Conservation (phyloP, 169 alveolate species). For the Eimeria zaria region DNA sequence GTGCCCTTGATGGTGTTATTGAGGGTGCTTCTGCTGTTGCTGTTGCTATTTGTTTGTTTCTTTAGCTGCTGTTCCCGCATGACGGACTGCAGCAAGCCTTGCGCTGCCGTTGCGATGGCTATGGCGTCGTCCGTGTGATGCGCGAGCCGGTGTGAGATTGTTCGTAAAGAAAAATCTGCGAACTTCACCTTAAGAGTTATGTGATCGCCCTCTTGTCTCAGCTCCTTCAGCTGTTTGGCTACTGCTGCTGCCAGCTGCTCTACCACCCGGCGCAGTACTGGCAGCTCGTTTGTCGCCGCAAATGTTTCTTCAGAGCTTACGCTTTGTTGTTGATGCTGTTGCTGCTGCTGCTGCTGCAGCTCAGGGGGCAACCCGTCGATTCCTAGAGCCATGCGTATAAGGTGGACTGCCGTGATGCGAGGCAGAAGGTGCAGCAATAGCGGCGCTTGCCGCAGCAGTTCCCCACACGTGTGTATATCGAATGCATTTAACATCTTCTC, state of each 20-base stretch:
- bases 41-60: slow-evolving; percentile 36
- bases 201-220: slow-evolving; percentile 57
- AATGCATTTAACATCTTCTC: slow-evolving; percentile 69
- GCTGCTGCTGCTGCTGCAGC: slow-evolving; percentile 70
- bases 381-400: slow-evolving; percentile 61
- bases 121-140: slow-evolving; percentile 56
- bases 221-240: slow-evolving; percentile 55
- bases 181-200: slow-evolving; percentile 42
- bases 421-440: slow-evolving; percentile 73
- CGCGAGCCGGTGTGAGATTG: slow-evolving; percentile 58
- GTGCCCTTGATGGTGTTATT: not conserved
- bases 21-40: not conserved
- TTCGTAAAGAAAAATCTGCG: slow-evolving; percentile 63
- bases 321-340: slow-evolving; percentile 66
- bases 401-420: slow-evolving; percentile 58
- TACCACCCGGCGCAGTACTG: slow-evolving; percentile 67
- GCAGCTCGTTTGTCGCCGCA: slow-evolving; percentile 52
- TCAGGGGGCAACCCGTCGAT: slow-evolving; percentile 79
- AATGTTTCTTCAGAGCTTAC: slow-evolving; percentile 72
- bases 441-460: slow-evolving; percentile 67
- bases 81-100: slow-evolving; percentile 65
- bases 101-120: slow-evolving; percentile 63
- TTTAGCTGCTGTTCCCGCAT: slow-evolving; percentile 67
- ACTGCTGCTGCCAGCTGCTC: slow-evolving; percentile 62
- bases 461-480: slow-evolving; percentile 63